Evolutionary conservation across 768 basidiomycete genomes (phyloP), one percentile per base, ranked within the genome.

Genomic region (Tylopilus rubrobrunneus): DNA sequence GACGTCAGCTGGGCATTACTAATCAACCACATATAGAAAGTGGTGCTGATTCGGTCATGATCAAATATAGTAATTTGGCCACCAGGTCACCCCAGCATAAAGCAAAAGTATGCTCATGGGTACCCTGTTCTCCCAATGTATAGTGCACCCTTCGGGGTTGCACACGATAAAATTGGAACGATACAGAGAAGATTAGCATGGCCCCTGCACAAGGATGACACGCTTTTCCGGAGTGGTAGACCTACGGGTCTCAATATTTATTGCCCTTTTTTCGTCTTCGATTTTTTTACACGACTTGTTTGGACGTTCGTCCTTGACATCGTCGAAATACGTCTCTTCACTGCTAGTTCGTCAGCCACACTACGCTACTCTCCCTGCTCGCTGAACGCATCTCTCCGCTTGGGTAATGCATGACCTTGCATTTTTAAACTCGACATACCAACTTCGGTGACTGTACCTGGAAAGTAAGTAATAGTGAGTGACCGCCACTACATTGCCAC

Each of bases 181-280:
- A 94, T 95, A 94, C 92, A 93, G 92, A 96, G 93, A 95, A 95
- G 93, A 94, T 96, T 94, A 95, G 93, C 93, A 96, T 96, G 90
- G 94, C 92, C 93, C 94, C 93, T 96, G 93, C 94, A 96, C 92
- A 97, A 96, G 94, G 93, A 96, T 95, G 93, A 94, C 93, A 95
- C 90, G 89, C 88, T 91, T 88, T 87, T 81, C 85, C 86, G 86
- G 87, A 89, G 87, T 88, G 86, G 87, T 87, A 87, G 71, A 71
- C 71, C 69, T 73, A 73, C 70, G 69, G 71, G 71, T 71, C 71
- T 73, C 69, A 73, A 73, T 71, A 71, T 71, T 71, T 71, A 71
- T 70, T 71, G 1, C 25, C 19, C 34, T 54, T 21, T 49, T 56
- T 63, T 53, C 66, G 21, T 12, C 17, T 19, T 48, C 36, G 15